Conservation (phyloP, 1,139 yeast species). For the Yamadazyma sp. region DNA sequence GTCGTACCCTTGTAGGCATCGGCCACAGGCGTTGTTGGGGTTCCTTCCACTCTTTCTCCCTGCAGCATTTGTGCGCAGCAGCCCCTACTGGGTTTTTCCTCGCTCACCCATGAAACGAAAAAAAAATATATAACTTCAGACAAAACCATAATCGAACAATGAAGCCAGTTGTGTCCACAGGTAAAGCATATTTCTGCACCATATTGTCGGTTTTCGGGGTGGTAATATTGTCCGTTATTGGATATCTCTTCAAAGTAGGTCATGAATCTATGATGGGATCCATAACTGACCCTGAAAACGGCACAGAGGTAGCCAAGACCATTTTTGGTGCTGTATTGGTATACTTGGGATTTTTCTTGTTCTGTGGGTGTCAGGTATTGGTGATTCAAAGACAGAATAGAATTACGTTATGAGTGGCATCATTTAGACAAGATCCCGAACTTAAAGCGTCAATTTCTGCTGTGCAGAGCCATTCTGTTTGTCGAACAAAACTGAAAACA, state of each 20-base stretch:
- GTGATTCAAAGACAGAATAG: constrained; percentile 62
- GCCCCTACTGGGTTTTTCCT: not conserved
- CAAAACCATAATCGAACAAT: constrained; percentile 14
- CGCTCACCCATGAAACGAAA: constrained; percentile 2
- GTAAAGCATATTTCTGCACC: constrained; percentile 94
- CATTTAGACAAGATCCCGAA: too few relatives aligned
- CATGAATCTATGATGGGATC: constrained; percentile 95
- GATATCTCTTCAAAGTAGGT: constrained; percentile 71
- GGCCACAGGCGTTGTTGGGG: too few relatives aligned
- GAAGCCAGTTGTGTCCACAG: constrained; percentile 50
- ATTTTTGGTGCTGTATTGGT: constrained; percentile 88
- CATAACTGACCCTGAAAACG: constrained; percentile 85
- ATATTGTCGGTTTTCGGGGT: constrained; percentile 88
- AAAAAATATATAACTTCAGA: not conserved
- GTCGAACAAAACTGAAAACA: not conserved
- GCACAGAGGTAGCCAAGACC: constrained; percentile 89
- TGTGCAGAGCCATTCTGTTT: not conserved
- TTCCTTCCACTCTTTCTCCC: too few relatives aligned
- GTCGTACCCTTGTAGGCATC: too few relatives aligned
- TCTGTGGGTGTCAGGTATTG: constrained; percentile 84
- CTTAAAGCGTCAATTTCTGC: too few relatives aligned
- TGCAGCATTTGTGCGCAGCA: constrained; percentile 2
- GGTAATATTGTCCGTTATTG: constrained; percentile 81
- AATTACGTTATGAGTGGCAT: constrained; percentile 44
- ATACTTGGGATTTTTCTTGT: constrained; percentile 73